phyloP scores from a whole-genome alignment of 345 rosid species.

The Aurinia saxatilis region DNA sequence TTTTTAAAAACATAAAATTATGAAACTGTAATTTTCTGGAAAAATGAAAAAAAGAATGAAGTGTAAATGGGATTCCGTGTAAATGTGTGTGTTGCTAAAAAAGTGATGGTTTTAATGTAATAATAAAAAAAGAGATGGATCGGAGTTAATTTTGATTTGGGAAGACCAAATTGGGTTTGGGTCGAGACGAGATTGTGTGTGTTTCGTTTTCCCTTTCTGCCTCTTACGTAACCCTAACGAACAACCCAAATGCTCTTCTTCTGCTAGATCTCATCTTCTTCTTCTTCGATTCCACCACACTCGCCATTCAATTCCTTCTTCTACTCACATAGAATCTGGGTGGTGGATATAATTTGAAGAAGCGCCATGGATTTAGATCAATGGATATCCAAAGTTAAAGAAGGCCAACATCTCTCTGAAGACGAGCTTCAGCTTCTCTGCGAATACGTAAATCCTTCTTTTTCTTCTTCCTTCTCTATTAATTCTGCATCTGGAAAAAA shows the following conservation, averaged over 20 bases:
- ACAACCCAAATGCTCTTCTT: slow-evolving; percentile 31
- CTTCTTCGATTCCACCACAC: slow-evolving; percentile 6
- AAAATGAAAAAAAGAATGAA: no score
- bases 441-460: slow-evolving; percentile 58
- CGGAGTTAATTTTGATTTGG: slow-evolving; percentile 10
- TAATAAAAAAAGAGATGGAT: background rate
- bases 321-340: background rate
- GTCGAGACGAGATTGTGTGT: slow-evolving; percentile 25
- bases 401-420: slow-evolving; percentile 85
- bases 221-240: slow-evolving; percentile 26
- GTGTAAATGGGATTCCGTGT: no score
- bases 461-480: background rate
- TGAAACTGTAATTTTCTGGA: no score
- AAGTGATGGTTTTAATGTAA: slow-evolving; percentile 1
- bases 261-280: slow-evolving; percentile 26
- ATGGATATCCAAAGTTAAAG: slow-evolving; percentile 96
- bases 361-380: slow-evolving; percentile 91
- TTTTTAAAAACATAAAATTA: no score
- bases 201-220: background rate
- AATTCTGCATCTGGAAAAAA: background rate
- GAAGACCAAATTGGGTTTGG: slow-evolving; percentile 27
- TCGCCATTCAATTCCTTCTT: slow-evolving; percentile 13
- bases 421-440: slow-evolving; percentile 99
- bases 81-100: background rate
- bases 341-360: background rate